Conservation (phyloP, 495 filamentous ascomycete species). For the Bryoglossum gracile region DNA sequence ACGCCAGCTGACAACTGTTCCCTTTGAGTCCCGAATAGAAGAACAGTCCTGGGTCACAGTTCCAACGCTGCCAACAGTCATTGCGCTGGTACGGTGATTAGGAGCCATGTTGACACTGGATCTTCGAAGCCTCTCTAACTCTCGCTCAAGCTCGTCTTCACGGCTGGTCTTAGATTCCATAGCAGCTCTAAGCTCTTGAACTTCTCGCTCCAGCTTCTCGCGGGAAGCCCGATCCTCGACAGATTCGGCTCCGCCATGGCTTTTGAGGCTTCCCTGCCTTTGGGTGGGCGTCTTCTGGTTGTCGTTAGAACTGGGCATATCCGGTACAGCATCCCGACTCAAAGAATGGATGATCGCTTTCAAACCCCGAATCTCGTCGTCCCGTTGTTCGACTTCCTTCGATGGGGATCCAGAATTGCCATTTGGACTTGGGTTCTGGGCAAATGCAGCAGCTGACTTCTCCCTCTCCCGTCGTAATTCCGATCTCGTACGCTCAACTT, state of each 20-base stretch:
- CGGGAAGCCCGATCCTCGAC: conserved; percentile 46
- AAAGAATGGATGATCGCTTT: conserved; percentile 98
- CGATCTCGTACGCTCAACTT: conserved; percentile 88
- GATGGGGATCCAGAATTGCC: conserved; percentile 28
- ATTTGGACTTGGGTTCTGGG: conserved; percentile 33
- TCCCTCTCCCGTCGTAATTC: conserved; percentile 88
- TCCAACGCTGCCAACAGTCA: conserved; percentile 43
- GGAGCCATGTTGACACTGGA: conserved; percentile 24
- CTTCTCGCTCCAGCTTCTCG: conserved; percentile 67
- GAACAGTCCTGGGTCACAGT: conserved; percentile 41
- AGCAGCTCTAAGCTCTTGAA: conserved; percentile 63
- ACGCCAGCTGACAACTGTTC: conserved; percentile 45
- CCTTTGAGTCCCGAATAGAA: conserved; percentile 52
- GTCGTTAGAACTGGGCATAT: conserved; percentile 15
- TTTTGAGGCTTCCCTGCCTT: conserved; percentile 32
- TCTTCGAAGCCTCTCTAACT: conserved; percentile 62
- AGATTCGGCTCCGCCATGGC: conserved; percentile 40
- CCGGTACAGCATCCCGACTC: conserved; percentile 50
- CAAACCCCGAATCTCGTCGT: conserved; percentile 92
- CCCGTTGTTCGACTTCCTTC: conserved; percentile 86
- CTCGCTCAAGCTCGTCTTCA: conserved; percentile 86
- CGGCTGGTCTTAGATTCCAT: conserved; percentile 64
- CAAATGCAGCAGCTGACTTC: conserved; percentile 67
- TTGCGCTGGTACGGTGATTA: conserved; percentile 39
- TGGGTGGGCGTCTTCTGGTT: conserved; percentile 37